Conservation (phyloP, 2,329 filamentous ascomycete species). For the Fusarium buxicola region DNA sequence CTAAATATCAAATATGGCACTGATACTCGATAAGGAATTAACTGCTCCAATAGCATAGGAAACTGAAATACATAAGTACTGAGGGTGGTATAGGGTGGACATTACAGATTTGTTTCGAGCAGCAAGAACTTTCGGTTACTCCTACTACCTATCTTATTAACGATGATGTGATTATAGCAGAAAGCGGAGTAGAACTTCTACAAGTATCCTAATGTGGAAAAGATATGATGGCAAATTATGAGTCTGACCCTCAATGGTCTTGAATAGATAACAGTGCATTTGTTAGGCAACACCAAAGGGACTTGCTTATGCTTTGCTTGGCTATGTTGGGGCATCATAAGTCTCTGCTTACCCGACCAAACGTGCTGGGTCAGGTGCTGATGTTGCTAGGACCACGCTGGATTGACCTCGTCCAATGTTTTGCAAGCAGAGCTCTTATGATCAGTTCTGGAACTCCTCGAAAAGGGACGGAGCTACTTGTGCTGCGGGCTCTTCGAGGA, state of each 20-base stretch:
- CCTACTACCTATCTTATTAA: too few species aligned
- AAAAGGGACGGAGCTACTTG: conserved; percentile 48
- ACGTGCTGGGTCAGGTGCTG: conserved; percentile 51
- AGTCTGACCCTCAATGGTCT: conserved; percentile 44
- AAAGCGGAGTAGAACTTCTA: too few species aligned
- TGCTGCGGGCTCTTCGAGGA: conserved; percentile 52
- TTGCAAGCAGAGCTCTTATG: conserved; percentile 44
- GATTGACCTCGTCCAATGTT: conserved; percentile 48
- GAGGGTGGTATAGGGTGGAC: too few species aligned
- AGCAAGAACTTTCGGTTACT: too few species aligned
- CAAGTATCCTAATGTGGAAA: too few species aligned
- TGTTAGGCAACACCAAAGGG: conserved; percentile 54
- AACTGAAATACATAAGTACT: too few species aligned
- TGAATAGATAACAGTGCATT: conserved; percentile 51
- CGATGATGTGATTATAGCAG: too few species aligned
- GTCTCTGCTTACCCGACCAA: conserved; percentile 49
- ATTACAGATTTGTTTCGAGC: too few species aligned
- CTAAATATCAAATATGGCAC: too few species aligned
- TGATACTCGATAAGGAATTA: too few species aligned
- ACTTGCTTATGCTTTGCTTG: conserved; percentile 46
- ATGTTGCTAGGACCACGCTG: conserved; percentile 48
- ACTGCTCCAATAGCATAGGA: too few species aligned
- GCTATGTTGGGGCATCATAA: conserved; percentile 53
- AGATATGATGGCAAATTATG: too few species aligned
- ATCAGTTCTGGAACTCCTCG: conserved; percentile 46